Conservation (phyloP, 495 filamentous ascomycete genomes). For the Amorphotheca resinae region DNA sequence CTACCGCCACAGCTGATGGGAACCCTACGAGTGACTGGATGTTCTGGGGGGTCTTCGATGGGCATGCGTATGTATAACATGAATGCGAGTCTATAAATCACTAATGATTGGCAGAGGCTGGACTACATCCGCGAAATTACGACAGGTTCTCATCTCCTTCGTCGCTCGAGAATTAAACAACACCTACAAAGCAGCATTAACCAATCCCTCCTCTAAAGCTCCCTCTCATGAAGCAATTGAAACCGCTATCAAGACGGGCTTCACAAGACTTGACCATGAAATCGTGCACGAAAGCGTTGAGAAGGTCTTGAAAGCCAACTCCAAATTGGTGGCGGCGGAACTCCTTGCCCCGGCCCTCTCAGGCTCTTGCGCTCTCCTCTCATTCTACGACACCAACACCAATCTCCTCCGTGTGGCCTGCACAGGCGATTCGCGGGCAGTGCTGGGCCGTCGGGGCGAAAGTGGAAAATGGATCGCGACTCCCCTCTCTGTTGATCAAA, state of each 20-base stretch:
- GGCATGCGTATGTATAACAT: conserved; percentile 59
- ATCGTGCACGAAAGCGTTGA: conserved; percentile 84
- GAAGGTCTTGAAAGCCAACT: conserved; percentile 77
- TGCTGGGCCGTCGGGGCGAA: conserved; percentile 65
- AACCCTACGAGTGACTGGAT: conserved; percentile 88
- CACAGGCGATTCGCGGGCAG: conserved; percentile 87
- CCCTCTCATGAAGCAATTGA: conserved; percentile 73
- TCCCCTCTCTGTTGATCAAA: conserved; percentile 82
- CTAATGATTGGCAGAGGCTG: conserved; percentile 54
- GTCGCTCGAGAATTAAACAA: conserved; percentile 90
- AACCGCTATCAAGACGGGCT: conserved; percentile 83
- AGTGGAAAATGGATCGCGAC: conserved; percentile 91
- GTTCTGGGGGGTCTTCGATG: conserved; percentile 99
- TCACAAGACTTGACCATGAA: conserved; percentile 78
- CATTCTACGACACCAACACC: conserved; percentile 82
- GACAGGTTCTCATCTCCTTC: conserved; percentile 79
- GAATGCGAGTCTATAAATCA: conserved; percentile 47
- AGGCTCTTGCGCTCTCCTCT: conserved; percentile 89
- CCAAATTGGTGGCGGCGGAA: conserved; percentile 77
- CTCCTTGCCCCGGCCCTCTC: conserved; percentile 85
- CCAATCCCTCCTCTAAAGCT: conserved; percentile 42
- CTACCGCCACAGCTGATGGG: conserved; percentile 30
- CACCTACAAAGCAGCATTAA: conserved; percentile 68
- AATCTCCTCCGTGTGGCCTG: conserved; percentile 83
- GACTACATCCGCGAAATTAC: conserved; percentile 94